Evolutionary conservation across 345 rosid species (phyloP), one percentile per base, ranked within the genome.

Genomic region (Eucalyptus tenuipes): DNA sequence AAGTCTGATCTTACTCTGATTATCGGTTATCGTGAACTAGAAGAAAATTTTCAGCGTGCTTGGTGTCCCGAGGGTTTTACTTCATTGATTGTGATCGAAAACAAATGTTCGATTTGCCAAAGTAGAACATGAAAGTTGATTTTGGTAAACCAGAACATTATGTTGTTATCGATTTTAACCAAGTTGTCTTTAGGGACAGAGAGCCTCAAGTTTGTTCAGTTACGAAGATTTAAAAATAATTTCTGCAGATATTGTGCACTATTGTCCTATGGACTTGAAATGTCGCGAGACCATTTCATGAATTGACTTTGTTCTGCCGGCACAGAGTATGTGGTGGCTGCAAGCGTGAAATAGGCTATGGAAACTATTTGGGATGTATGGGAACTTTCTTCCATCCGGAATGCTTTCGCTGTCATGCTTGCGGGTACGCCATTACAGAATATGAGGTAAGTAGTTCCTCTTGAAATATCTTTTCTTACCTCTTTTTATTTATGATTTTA

Each of bases 331-430:
- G 99, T 52, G 94, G 95, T n/a, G 96, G 97, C 42, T 98, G 99
- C 94, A 89, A 94, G 59, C 88, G 89, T 5, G 95, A 94, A 48
- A 94, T 98, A 44, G 96, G 97, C 45, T 53, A 89, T 89, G 97
- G 95, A 42, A 96, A 97, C 88, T 98, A 95, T 90, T 90, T 98
- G 90, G 97, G 98, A 88, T 95, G 95, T 92, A 94, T 96, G 98
- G 99, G 96, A 37, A 91, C 91, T 89, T 94, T 89, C 90, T 98
- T 95, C 92, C 99, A 98, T 94, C 99, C 97, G 6, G 94, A 95
- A 50, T 98, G 99, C 94, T 98, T 98, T 85, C 87, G 94, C 44
- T 98, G 99, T 89, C 94, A 68, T 82, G 92, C 96, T 86, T 97
- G 99, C 48, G 89, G 93, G 45, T 68, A 90, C 37, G 95, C 99